Base-by-base conservation (phyloP, 805 yeast species). In the Wilhelminamyces savonicus region DNA sequence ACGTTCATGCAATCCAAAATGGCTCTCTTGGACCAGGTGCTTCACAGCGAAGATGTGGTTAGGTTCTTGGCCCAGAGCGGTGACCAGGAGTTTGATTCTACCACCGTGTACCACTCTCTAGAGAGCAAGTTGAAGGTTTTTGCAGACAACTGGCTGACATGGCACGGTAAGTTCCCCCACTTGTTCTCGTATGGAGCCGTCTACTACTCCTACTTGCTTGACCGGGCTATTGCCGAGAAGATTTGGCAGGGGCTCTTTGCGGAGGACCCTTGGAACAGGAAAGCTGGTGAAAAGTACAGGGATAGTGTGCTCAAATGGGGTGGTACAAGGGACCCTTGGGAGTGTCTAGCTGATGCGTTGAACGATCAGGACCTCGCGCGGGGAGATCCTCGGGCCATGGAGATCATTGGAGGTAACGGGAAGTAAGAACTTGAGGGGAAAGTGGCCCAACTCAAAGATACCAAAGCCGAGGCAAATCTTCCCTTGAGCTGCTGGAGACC, bases 121-220 rank as follows among this genome's bases (percentile, higher is more conserved):
- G 95, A 85, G 49, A 44, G 54, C 4, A 54, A 71, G 16, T 49
- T 79, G 31, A 61, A 71, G 23, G 74, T 86, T 2, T 77, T 83
- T 46, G 74, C 81, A 3, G 90, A 84, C 41, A 56, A 66, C 13
- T 62, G 71, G 39, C 78, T 94, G 2, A 79, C 78, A 16, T 88
- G 97, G 95, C 94, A 85, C 34, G 97, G 94, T 1, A 85, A 80
- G 49, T 88, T 92, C 56, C 94, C 96, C 2, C 98, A 92, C 50
- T 59, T 92, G 23, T 83, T 82, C 43, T 86, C 95, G 0, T 92
- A 92, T 49, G 97, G 97, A 1, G 84, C 97, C 0, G 83, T 88
- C 1, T 92, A 92, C 50, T 92, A 92, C 58, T 82, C 95, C 18
- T 92, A 92, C 51, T 56, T 92, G 29, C 71, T 92, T 32, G 98